These are phyloP conservation scores for Cephalotrichum gorgonifer DNA, from an alignment of 2,329 filamentous ascomycete genomes.

Conservation along the genomic window DNA sequence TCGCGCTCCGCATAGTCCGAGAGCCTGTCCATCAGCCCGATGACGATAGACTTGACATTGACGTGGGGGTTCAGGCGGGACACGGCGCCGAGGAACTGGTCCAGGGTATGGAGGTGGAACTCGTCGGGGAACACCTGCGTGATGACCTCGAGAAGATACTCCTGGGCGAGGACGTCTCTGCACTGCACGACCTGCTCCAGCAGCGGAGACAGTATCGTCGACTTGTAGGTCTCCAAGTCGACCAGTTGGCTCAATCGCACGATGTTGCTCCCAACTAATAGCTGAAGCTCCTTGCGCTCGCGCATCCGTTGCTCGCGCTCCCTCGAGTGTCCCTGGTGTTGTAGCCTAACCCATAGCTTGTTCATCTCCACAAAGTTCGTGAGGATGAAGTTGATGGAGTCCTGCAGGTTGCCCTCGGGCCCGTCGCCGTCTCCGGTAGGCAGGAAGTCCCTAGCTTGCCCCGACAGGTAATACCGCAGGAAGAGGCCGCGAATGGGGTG, in stretches of 20 bases:
- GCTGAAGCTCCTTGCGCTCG: slow-evolving; percentile 88
- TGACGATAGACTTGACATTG: slow-evolving; percentile 95
- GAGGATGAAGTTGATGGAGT: slow-evolving; percentile 95
- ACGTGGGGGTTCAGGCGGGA: slow-evolving; percentile 91
- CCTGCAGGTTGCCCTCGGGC: slow-evolving; percentile 88
- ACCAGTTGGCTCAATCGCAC: slow-evolving; percentile 92
- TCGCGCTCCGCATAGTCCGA: slow-evolving; percentile 93
- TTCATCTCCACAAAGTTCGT: slow-evolving; percentile 99
- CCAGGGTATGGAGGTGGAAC: slow-evolving; percentile 92
- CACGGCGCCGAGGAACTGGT: slow-evolving; percentile 88
- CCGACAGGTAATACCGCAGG: slow-evolving; percentile 89
- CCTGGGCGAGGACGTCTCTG: slow-evolving; percentile 89
- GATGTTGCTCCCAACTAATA: slow-evolving; percentile 92
- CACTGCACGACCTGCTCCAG: slow-evolving; percentile 97
- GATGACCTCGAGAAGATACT: slow-evolving; percentile 95
- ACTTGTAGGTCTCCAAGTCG: slow-evolving; percentile 89
- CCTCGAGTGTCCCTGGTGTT: slow-evolving; percentile 93
- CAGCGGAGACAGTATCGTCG: slow-evolving; percentile 75
- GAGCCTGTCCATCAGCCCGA: slow-evolving; percentile 91
- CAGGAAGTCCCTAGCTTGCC: slow-evolving; percentile 83
- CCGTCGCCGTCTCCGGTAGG: slow-evolving; percentile 77
- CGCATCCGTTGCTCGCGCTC: slow-evolving; percentile 89
- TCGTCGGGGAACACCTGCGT: slow-evolving; percentile 99
- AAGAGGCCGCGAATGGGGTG: slow-evolving; percentile 94
- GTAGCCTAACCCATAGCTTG: slow-evolving; percentile 94